Base-by-base conservation (phyloP, 257 asterid species). In the Solanum bulbocastanum region DNA sequence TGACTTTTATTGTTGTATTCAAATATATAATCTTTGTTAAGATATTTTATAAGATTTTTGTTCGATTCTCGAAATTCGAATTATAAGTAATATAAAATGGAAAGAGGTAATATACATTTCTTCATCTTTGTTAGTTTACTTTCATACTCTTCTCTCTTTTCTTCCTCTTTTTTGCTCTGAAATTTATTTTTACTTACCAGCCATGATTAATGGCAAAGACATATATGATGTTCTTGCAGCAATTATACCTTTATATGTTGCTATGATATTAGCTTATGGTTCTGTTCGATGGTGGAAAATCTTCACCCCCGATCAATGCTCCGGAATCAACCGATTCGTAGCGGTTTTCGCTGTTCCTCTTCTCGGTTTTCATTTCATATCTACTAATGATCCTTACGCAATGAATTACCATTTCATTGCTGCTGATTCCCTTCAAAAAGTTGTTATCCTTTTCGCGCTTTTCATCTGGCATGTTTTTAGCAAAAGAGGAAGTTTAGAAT, bases 261-360 rank as follows among this genome's bases (percentile, higher is more conserved):
- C 99, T 44, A 95, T 96, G 99, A 84, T 96, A 52, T 91, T 96
- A 2, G 99, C 99, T 36, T 96, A 94, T 74, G 98, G 96, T 18
- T 95, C 98, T 0, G 99, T 96, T 4, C 62, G 89, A 5, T 96
- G 99, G 99, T 96, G 99, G 99, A 94, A 93, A 85, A 96, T 96
- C 87, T 96, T 96, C 93, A 96, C 99, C 8, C 98, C 99, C 0
- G 98, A 95, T 73, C 99, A 96, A 6, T 96, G 99, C 89, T 93
- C 99, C 1, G 99, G 99, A 14, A 96, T 96, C 87, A 96, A 96
- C 89, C 96, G 99, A 0, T 96, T 96, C 88, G 99, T 96, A 0
- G 99, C 99, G 0, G 97, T 96, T 3, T 96, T 96, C n/a, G 98
- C 99, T 0, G 99, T 96, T 36, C 99, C 99, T 0, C 79, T 96